Conservation (phyloP, 495 filamentous ascomycete genomes). For the Penicillium fimorum region DNA sequence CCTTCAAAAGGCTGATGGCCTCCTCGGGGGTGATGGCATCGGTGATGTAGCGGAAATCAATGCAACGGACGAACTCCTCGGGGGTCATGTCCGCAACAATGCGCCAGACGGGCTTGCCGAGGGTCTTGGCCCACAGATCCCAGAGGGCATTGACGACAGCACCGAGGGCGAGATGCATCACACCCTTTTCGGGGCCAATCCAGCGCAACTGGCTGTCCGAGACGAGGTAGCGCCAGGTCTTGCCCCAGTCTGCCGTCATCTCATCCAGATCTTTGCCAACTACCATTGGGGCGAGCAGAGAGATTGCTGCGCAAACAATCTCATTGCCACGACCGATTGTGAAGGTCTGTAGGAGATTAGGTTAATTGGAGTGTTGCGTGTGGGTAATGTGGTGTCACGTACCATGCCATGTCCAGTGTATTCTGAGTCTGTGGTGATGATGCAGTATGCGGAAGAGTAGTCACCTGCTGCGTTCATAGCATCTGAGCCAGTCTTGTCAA, state of each 20-base stretch:
- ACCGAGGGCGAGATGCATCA: constrained; percentile 87
- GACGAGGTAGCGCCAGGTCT: constrained; percentile 88
- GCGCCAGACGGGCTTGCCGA: constrained; percentile 85
- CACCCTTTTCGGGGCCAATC: constrained; percentile 95
- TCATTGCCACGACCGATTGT: constrained; percentile 96
- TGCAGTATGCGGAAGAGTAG: constrained; percentile 91
- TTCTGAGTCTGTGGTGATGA: constrained; percentile 74
- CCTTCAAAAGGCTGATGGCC: constrained; percentile 67
- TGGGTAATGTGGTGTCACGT: constrained; percentile 15
- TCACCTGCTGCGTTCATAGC: constrained; percentile 96
- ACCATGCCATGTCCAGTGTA: constrained; percentile 87
- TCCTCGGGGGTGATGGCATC: constrained; percentile 90
- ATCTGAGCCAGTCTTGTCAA: constrained; percentile 93
- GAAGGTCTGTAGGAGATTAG: constrained; percentile 65
- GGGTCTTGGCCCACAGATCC: constrained; percentile 91
- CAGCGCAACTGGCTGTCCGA: constrained; percentile 87
- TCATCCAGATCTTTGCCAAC: constrained; percentile 68
- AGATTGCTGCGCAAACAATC: constrained; percentile 84
- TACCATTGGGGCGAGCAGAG: constrained; percentile 70
- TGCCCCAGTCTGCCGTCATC: constrained; percentile 77
- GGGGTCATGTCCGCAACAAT: constrained; percentile 87
- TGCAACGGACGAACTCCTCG: constrained; percentile 79
- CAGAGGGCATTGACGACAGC: constrained; percentile 91
- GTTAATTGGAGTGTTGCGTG: constrained; percentile 3
- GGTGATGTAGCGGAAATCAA: constrained; percentile 92